Base-by-base conservation (phyloP, 139 green algal species). In the Chlorella ohadii region DNA sequence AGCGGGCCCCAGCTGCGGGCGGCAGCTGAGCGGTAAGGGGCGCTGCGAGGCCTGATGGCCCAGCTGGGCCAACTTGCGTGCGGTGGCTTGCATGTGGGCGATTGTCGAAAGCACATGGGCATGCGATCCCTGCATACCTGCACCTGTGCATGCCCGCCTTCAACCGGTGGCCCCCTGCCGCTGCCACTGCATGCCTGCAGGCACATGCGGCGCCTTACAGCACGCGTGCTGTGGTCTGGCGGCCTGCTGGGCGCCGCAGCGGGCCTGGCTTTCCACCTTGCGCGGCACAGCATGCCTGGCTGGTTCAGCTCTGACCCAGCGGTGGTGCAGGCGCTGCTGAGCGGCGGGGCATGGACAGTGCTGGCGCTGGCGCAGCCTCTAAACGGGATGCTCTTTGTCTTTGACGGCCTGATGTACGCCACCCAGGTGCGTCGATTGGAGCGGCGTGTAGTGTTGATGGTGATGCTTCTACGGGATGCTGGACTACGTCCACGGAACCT, bases 381-480 rank as follows among this genome's bases (percentile, higher is more conserved):
- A 22, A 95, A 95, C 66, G 82, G 87, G 31, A 25, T 90, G 47
- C 85, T 95, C 1, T 95, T 96, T 83, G 87, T 95, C 22, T 90
- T 90, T 41, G 92, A 95, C 79, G 92, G 79, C 6, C 70, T 95
- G 17, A 84, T 94, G 79, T 92, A 92, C 34, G 90, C 92, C 25
- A 86, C 88, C 3, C 91, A 95, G 63, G 51, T 59, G 51, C 11
- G 51, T 2, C 2, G 51, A 51, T 11, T 16, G 44, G 7, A 55
- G 44, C 11, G 44, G 44, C 6, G 11, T 55, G 44, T 11, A 16
- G 44, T 11, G 44, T 6, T 11, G 44, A 11, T 55, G 44, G 6
- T 55, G 44, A 11, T 16, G 44, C 44, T 6, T n/a, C n/a, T n/a
- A n/a, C n/a, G n/a, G n/a, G n/a, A n/a, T n/a, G n/a, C n/a, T n/a